Evolutionary conservation across 1,139 yeast species (phyloP).

Genomic region (Scheffersomyces titani): DNA sequence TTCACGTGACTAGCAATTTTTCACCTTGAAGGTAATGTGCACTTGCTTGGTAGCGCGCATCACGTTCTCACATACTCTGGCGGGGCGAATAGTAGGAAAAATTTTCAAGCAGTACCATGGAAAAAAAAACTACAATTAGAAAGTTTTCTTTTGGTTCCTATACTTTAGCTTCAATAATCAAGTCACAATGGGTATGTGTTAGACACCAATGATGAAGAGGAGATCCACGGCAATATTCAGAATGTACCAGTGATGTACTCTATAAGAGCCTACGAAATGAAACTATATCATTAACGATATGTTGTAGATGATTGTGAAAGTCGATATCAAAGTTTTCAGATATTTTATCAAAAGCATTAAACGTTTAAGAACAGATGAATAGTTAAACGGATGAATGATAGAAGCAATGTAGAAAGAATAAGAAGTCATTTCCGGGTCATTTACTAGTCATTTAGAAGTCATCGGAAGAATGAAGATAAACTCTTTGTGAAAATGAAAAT

Average conservation of each 20-base stretch:
- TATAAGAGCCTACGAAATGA: neutral
- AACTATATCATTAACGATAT: neutral
- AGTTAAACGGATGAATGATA: neutral
- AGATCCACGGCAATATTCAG: neutral
- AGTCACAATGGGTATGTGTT: constrained; percentile 39
- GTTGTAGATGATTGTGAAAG: neutral
- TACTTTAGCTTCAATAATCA: constrained; percentile 20
- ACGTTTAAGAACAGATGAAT: neutral
- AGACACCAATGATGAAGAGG: constrained; percentile 6
- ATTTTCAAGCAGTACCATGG: constrained; percentile 7
- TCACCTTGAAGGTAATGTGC: neutral
- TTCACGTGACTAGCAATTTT: neutral
- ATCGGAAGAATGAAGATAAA: neutral
- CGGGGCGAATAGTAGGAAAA: constrained; percentile 6
- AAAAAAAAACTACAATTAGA: constrained; percentile 6
- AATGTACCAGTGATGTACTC: neutral
- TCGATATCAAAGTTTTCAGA: neutral
- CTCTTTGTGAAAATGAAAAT: neutral
- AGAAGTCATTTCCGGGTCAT: neutral
- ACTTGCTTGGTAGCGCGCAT: neutral
- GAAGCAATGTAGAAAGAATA: neutral
- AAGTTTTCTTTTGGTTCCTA: constrained; percentile 10
- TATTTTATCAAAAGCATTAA: neutral
- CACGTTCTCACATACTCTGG: neutral
- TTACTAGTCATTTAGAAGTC: neutral